Evolutionary conservation across 257 asterid species (phyloP).

Genomic region (Prunella vulgaris): DNA sequence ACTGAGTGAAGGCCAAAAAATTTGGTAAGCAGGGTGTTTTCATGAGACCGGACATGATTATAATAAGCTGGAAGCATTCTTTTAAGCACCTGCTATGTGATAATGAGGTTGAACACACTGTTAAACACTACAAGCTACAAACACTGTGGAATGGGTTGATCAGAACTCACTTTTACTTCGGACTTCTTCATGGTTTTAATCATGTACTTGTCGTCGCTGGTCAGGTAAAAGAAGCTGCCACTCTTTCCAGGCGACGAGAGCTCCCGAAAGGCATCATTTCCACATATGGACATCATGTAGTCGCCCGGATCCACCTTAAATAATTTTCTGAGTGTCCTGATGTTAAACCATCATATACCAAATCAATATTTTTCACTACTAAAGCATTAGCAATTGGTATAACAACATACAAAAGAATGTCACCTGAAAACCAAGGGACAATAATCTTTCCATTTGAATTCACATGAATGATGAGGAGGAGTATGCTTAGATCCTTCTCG

Average conservation of each 20-base stretch:
- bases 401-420: background rate
- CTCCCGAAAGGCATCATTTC: slow-evolving; percentile 89
- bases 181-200: slow-evolving; percentile 91
- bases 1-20: slow-evolving; percentile 92
- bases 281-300: slow-evolving; percentile 94
- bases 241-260: slow-evolving; percentile 98
- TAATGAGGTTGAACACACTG: background rate
- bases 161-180: slow-evolving; percentile 80
- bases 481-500: slow-evolving; percentile 86
- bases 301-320: slow-evolving; percentile 94
- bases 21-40: slow-evolving; percentile 72
- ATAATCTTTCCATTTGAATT: slow-evolving; percentile 93
- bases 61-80: slow-evolving; percentile 92
- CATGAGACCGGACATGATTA: slow-evolving; percentile 70
- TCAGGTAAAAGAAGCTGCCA: slow-evolving; percentile 92
- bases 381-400: background rate
- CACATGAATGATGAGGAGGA: slow-evolving; percentile 87
- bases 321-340: slow-evolving; percentile 76
- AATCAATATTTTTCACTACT: background rate
- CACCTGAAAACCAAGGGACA: slow-evolving; percentile 91
- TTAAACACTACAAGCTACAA: no score
- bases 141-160: no score
- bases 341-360: background rate
- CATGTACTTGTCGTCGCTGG: slow-evolving; percentile 88
- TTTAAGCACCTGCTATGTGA: slow-evolving; percentile 57